A percentile compares a stretch with the other conserved stretches of the same genome.
phyloP scores from a whole-genome alignment of 2,329 filamentous ascomycete species.

The Diaporthe vaccinii region DNA sequence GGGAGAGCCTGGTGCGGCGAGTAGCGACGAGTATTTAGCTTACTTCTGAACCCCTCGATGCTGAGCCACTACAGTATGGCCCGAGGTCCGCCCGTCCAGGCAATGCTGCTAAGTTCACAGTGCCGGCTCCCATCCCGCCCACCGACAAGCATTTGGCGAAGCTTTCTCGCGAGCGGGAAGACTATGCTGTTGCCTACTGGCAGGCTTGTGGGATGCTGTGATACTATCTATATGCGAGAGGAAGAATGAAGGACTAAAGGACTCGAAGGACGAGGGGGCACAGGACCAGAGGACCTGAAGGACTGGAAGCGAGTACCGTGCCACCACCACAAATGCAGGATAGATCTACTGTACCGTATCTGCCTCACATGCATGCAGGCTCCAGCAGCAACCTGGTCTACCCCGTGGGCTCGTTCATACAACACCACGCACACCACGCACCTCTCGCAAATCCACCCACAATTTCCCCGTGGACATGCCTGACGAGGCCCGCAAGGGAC shows the following conservation, averaged over 20 bases:
- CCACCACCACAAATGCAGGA: background rate
- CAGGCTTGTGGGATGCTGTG: background rate
- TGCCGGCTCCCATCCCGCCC: background rate
- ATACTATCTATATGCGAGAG: background rate
- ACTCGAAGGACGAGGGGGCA: too few species aligned
- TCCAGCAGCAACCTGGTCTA: background rate
- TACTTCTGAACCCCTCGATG: background rate
- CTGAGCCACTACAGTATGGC: background rate
- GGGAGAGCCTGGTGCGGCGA: slow-evolving; percentile 13
- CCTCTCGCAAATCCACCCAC: background rate
- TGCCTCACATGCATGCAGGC: slow-evolving; percentile 8
- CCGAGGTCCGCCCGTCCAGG: slow-evolving; percentile 13
- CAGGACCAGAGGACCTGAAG: background rate
- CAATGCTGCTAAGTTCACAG: background rate
- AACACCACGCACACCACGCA: too few species aligned
- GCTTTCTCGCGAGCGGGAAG: background rate
- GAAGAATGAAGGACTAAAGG: background rate
- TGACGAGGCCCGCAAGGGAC: background rate
- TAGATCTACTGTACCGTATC: background rate
- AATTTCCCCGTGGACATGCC: slow-evolving; percentile 15
- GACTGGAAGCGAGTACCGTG: background rate
- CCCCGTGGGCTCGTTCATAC: background rate
- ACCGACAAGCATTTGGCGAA: slow-evolving; percentile 4
- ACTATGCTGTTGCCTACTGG: too few species aligned
- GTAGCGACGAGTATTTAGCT: slow-evolving; percentile 11